phyloP scores from a whole-genome alignment of 306 rosid species.

The Quercus parvula region DNA sequence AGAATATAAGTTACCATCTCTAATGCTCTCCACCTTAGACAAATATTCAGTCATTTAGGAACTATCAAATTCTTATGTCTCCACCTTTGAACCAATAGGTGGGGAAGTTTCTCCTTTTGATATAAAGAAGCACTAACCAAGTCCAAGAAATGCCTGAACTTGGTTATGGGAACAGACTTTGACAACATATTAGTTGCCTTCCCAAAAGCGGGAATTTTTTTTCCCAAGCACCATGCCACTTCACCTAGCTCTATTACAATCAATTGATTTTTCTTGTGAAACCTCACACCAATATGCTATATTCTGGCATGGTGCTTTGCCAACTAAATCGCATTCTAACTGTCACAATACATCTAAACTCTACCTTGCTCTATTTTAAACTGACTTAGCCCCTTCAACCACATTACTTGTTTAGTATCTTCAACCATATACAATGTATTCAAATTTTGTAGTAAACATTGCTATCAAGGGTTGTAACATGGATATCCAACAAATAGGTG shows the following conservation, averaged over 20 bases:
- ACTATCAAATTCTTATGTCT: background rate
- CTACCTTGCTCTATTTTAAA: background rate
- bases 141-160: background rate
- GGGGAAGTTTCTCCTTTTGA: background rate
- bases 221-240: background rate
- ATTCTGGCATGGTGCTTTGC: background rate
- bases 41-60: background rate
- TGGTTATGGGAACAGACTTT: background rate
- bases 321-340: background rate
- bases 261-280: background rate
- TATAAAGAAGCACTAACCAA: background rate
- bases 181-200: background rate
- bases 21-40: background rate
- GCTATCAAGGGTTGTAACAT: background rate
- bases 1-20: background rate
- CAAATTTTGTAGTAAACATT: background rate
- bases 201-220: background rate
- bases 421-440: background rate
- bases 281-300: background rate
- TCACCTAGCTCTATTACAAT: background rate
- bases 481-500: background rate
- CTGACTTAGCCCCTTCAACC: background rate
- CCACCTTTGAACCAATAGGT: background rate
- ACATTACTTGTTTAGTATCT: background rate
- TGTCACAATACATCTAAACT: background rate